Evolutionary conservation across 768 basidiomycete species (phyloP).

Genomic region (Cyclocybe cylindracea): DNA sequence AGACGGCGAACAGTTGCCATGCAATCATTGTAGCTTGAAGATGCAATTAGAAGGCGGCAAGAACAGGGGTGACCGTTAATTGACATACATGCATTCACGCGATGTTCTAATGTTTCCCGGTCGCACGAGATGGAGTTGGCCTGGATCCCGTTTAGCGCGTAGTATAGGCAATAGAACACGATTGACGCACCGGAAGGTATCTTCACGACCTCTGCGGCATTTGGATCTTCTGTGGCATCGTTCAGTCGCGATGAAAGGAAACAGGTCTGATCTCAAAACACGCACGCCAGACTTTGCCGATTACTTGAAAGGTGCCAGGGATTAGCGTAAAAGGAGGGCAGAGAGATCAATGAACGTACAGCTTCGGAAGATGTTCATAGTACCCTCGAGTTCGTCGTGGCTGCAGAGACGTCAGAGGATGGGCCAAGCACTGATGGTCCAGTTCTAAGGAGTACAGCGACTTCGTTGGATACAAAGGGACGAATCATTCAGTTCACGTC

Average conservation of each 20-base stretch:
- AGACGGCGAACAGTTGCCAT: constrained; percentile 92
- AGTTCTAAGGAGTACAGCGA: constrained; percentile 3
- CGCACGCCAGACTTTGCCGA: constrained; percentile 95
- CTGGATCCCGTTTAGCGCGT: constrained; percentile 20
- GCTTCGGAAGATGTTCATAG: constrained; percentile 86
- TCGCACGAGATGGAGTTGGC: constrained; percentile 88
- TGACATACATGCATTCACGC: constrained; percentile 92
- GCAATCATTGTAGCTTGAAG: constrained; percentile 86
- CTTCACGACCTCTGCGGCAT: constrained; percentile 93
- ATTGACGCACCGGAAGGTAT: constrained; percentile 66
- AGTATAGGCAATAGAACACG: background rate
- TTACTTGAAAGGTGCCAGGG: constrained; percentile 48
- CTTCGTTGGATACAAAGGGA: constrained; percentile 3
- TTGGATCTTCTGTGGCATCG: constrained; percentile 76
- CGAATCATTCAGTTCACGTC: constrained; percentile 29
- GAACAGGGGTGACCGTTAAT: no score
- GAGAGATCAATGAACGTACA: constrained; percentile 45
- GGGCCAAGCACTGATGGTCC: constrained; percentile 13
- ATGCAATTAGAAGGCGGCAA: background rate
- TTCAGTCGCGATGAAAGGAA: constrained; percentile 13
- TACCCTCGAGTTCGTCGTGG: constrained; percentile 15
- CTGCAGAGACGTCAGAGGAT: constrained; percentile 5
- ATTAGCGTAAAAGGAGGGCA: background rate
- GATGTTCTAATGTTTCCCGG: constrained; percentile 90
- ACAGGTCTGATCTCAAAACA: constrained; percentile 21